These are phyloP conservation scores for Meyerozyma athensensis DNA, from an alignment of 1,139 yeast genomes.

Conservation along the genomic window DNA sequence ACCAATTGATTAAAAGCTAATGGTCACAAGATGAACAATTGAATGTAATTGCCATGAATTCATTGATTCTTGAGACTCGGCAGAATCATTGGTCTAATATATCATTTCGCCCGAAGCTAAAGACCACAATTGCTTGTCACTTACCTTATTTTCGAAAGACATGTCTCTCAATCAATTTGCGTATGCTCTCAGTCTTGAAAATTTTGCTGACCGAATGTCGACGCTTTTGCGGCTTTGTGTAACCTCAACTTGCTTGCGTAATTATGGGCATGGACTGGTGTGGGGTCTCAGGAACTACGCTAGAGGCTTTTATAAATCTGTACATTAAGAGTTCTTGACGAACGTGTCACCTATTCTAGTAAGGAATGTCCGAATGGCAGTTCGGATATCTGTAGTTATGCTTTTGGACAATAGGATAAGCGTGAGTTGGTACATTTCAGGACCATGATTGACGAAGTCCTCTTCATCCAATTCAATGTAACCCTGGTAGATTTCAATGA, in stretches of 20 bases:
- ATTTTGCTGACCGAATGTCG: constrained; percentile 4
- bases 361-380: constrained; percentile 62
- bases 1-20: constrained; percentile 1
- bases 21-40: constrained; percentile 3
- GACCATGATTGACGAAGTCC: constrained; percentile 64
- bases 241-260: constrained; percentile 5
- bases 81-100: background rate
- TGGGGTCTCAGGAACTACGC: background rate
- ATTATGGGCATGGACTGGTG: constrained; percentile 2
- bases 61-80: too few species aligned
- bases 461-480: constrained; percentile 69
- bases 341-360: constrained; percentile 67
- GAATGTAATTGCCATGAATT: too few species aligned
- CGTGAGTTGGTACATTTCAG: constrained; percentile 63
- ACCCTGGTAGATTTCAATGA: constrained; percentile 80
- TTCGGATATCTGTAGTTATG: constrained; percentile 64
- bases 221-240: constrained; percentile 1
- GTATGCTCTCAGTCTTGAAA: background rate
- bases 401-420: constrained; percentile 65
- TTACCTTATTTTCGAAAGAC: constrained; percentile 51
- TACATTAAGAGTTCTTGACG: constrained; percentile 16
- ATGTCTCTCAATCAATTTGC: constrained; percentile 14
- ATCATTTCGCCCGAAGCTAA: background rate
- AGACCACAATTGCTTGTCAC: constrained; percentile 14
- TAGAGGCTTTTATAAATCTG: constrained; percentile 14